Base-by-base conservation (phyloP, 1,284 basidiomycete species). In the Ganoderma leucocontextum region DNA sequence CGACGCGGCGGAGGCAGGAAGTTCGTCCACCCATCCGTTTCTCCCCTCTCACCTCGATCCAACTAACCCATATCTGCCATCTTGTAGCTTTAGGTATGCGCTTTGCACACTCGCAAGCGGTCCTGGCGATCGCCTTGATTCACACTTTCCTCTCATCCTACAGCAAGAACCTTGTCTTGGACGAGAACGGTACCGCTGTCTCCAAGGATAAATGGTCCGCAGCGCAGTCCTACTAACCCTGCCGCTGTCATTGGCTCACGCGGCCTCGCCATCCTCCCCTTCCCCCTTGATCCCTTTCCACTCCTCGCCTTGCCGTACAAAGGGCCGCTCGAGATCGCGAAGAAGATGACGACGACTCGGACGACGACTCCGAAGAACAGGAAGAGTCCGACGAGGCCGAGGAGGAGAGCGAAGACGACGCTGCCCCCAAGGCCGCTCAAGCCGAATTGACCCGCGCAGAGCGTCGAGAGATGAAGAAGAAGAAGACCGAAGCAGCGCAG, bases 1-100 rank as follows among this genome's bases (percentile, higher is more conserved):
- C 91, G 91, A 76, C 93, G 95, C 60, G 95, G 95, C 71, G 95
- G 95, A 60, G 95, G 95, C 64, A 88, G 95, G 71, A 76, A 66
- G 74, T 77, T 47, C 52, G 73, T 67, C 49, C 36, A 66, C 64
- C 55, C 52, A 65, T 44, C 13, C 17, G 12, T 55, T 53, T 35
- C 47, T 52, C 33, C 58, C 52, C 61, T 62, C 63, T 44, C 12
- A 2, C 29, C 47, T 35, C 29, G 42, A 64, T 64, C 52, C 58
- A 17, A 64, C 52, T 35, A 13, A 19, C n/a, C 47, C 7, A 62
- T 60, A 1, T 63, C 36, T 41, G 33, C 60, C 15, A 63, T 22
- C 38, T 57, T 71, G 7, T 59, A 79, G 78, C 74, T 79, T 79
- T 69, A 79, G 78, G 78, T 79, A 68, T 49, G 68, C 67, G 9